These are phyloP conservation scores for Telopea speciosissima DNA, from an alignment of 177 flowering plant genomes.

Conservation along the genomic window DNA sequence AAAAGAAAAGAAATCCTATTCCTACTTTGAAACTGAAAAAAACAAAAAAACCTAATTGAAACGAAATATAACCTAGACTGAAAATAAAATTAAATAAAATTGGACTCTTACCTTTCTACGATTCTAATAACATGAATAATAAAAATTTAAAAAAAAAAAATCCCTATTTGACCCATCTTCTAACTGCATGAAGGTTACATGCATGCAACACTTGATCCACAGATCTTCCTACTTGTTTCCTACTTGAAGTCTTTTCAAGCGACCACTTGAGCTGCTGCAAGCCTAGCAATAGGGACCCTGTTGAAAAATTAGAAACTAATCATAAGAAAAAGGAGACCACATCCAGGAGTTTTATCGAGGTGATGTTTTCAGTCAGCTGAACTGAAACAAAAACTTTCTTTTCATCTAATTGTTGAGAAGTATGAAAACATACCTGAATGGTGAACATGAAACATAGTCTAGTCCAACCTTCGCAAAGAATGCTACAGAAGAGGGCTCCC, in stretches of 20 bases:
- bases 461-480: conserved; percentile 86
- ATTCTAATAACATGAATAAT: too few relatives aligned
- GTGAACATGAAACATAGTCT: conserved; percentile 96
- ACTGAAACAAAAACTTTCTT: neutral
- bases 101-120: too few relatives aligned
- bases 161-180: too few relatives aligned
- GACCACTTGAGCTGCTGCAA: conserved; percentile 87
- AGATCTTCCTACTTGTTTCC: too few relatives aligned
- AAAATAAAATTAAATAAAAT: too few relatives aligned
- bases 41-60: too few relatives aligned
- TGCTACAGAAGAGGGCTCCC: conserved; percentile 95
- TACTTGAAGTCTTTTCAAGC: conserved; percentile 22
- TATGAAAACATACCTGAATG: conserved; percentile 61
- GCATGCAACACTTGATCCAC: too few relatives aligned
- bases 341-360: neutral
- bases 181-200: too few relatives aligned
- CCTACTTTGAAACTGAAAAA: too few relatives aligned
- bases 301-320: neutral
- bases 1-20: too few relatives aligned
- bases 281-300: conserved; percentile 89
- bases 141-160: too few relatives aligned
- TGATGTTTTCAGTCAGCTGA: neutral
- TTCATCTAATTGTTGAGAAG: neutral
- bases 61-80: too few relatives aligned
- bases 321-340: neutral